A percentile compares a stretch with the other conserved stretches of the same genome.
Conservation (phyloP, 495 filamentous ascomycete species). For the Daldinia childiae region DNA sequence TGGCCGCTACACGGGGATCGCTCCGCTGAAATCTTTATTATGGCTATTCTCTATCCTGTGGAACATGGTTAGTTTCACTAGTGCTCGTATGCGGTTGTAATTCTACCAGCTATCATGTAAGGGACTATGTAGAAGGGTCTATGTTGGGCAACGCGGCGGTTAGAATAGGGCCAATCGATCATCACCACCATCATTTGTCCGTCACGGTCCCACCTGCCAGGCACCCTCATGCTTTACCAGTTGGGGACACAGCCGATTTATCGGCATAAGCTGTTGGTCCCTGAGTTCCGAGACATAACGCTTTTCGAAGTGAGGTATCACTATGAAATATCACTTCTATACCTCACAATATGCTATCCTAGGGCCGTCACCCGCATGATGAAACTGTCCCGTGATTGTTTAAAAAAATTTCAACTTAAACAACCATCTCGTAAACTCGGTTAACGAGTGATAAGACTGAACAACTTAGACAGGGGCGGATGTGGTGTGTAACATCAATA, state of each 20-base stretch:
- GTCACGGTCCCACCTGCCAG: conserved; percentile 35
- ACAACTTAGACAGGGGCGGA: neutral
- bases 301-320: conserved; percentile 33
- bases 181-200: conserved; percentile 6
- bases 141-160: conserved; percentile 20
- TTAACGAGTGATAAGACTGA: conserved; percentile 22
- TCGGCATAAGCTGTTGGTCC: conserved; percentile 37
- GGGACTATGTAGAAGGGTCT: conserved; percentile 23
- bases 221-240: conserved; percentile 20
- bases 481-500: conserved; percentile 20
- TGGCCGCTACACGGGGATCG: conserved; percentile 21
- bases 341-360: conserved; percentile 12
- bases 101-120: conserved; percentile 22
- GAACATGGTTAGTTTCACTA: neutral
- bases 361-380: conserved; percentile 34
- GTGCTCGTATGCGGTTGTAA: conserved; percentile 11
- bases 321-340: conserved; percentile 37
- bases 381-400: conserved; percentile 28
- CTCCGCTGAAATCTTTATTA: conserved; percentile 10
- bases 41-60: neutral
- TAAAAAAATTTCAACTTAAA: conserved; percentile 27
- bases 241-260: conserved; percentile 24
- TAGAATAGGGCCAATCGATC: conserved; percentile 34
- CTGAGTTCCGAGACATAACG: conserved; percentile 38
- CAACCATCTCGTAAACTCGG: conserved; percentile 15